These are phyloP conservation scores for Hamamelis virginiana DNA, from an alignment of 164 flowering plant genomes.

Conservation along the genomic window DNA sequence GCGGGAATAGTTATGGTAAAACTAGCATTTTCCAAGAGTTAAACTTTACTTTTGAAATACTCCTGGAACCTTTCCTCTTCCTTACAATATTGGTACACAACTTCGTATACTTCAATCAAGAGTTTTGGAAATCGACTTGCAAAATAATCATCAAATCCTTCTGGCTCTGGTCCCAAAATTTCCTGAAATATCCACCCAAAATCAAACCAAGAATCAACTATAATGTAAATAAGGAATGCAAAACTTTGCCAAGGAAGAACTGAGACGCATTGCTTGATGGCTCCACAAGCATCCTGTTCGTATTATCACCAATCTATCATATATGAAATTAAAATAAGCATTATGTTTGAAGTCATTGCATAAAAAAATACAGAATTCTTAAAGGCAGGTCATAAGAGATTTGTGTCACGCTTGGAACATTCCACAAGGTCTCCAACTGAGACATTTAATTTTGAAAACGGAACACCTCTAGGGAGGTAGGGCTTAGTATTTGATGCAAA, in stretches of 20 bases:
- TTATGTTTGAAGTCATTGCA: too few relatives aligned
- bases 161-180: constrained; percentile 71
- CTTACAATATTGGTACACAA: constrained; percentile 42
- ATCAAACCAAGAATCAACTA: neutral
- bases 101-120: constrained; percentile 80
- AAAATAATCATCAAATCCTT: constrained; percentile 77
- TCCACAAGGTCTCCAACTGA: too few relatives aligned
- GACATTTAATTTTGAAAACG: neutral
- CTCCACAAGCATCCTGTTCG: neutral
- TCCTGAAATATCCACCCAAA: constrained; percentile 39
- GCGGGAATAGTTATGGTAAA: too few relatives aligned
- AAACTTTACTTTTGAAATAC: constrained; percentile 38
- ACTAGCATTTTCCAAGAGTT: too few relatives aligned
- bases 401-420: too few relatives aligned
- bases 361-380: too few relatives aligned
- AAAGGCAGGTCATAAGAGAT: too few relatives aligned
- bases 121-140: constrained; percentile 70
- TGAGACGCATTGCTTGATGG: neutral
- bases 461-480: neutral
- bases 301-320: too few relatives aligned
- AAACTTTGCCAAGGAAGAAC: neutral
- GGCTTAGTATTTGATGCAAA: neutral
- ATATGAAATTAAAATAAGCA: too few relatives aligned
- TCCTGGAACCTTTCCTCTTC: constrained; percentile 66
- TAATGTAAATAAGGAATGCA: neutral